phyloP scores from a whole-genome alignment of 495 filamentous ascomycete species.

The Alectoria sarmentosa region DNA sequence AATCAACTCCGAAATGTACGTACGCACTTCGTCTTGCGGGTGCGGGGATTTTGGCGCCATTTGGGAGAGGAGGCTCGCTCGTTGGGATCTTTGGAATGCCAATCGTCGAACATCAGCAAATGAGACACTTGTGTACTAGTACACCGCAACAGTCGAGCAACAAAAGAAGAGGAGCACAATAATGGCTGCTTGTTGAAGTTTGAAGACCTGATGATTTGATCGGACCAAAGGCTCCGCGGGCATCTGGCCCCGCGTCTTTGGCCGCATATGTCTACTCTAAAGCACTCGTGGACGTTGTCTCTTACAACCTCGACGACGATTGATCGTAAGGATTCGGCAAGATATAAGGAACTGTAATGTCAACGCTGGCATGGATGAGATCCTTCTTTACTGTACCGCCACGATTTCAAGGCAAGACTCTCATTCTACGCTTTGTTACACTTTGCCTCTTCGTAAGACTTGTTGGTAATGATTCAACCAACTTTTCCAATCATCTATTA shows the following conservation, averaged over 20 bases:
- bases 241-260: constrained; percentile 5
- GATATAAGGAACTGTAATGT: not conserved
- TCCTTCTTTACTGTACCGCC: not conserved
- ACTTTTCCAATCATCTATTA: not conserved
- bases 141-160: not conserved
- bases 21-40: constrained; percentile 39
- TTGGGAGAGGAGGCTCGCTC: constrained; percentile 3
- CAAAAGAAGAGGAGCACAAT: not conserved
- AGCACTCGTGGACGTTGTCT: not conserved
- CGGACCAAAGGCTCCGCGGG: constrained; percentile 2
- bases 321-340: not conserved
- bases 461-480: not conserved
- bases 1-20: too few species aligned
- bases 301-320: not conserved
- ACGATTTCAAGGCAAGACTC: not conserved
- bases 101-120: not conserved
- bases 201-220: not conserved
- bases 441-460: not conserved
- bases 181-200: not conserved
- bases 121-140: not conserved
- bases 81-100: not conserved
- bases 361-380: not conserved
- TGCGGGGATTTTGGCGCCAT: constrained; percentile 33
- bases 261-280: not conserved
- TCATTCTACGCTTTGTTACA: not conserved